Base-by-base conservation (phyloP, 345 rosid genomes). In the Lepidium aucheri region DNA sequence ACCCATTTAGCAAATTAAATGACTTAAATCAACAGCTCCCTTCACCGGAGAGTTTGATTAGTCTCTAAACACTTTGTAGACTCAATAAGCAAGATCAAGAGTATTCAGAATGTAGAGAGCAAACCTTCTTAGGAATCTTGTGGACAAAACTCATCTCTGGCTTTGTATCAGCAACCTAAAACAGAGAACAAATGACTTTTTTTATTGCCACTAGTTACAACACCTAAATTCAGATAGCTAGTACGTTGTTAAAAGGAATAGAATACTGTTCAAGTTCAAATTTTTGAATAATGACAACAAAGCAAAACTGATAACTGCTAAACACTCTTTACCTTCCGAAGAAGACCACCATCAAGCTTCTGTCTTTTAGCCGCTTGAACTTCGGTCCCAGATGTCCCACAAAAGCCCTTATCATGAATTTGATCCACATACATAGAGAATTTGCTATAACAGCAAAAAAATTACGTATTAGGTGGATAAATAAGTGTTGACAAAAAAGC, bases 331-430 rank as follows among this genome's bases (percentile, higher is more conserved):
- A 90, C 99, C 96, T 86, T 94, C 38, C 74, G 76, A 28, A 81
- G 80, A 63, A 82, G 82, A 70, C 97, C 97, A 50, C 95, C 91
- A 67, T 94, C 99, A 61, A 94, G 81, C 76, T 90, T 94, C 85
- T 87, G 97, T 77, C 97, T 83, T 81, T 94, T 94, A 68, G 95
- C 74, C 55, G 99, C 96, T 69, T 94, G 99, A 80, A 68, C 82
- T 77, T 90, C 97, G 42, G 75, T 79, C 33, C 69, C 78, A 73
- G 83, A 83, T 82, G 85, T 63, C 62, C 78, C 80, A 70, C 77
- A 75, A n/a, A 74, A 39, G 72, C 77, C 73, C 72, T 78, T 84
- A 42, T 82, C 84, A 28, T 39, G 75, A 47, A 69, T 67, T 70
- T 75, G 83, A 69, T 54, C 68, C 26, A 60, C 59, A 32, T 45